Percentiles rank a stretch among this genome's conserved stretches.
These are phyloP conservation scores for Solanum chilense DNA, from an alignment of 257 asterid species.

Conservation along the genomic window DNA sequence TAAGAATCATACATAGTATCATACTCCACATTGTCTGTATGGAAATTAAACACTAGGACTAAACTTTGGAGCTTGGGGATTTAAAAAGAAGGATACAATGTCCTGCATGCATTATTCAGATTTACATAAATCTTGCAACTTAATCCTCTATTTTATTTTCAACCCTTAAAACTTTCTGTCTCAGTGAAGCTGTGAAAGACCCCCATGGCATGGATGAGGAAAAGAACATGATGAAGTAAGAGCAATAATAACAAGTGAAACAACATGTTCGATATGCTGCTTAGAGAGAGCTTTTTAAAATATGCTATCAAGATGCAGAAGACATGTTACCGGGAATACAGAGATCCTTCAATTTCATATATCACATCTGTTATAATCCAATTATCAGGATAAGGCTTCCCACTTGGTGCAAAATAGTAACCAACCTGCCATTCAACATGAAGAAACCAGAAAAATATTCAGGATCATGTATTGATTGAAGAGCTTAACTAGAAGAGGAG, in stretches of 20 bases:
- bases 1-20: background rate
- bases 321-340: conserved; percentile 67
- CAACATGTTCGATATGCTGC: background rate
- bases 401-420: conserved; percentile 97
- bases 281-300: background rate
- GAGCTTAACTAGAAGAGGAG: background rate
- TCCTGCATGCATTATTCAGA: background rate
- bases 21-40: background rate
- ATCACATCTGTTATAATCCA: conserved; percentile 91
- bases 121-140: background rate
- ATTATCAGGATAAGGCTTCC: conserved; percentile 99
- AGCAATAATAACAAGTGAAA: background rate
- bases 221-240: background rate
- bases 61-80: background rate
- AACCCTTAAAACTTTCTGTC: background rate
- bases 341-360: conserved; percentile 83
- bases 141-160: background rate
- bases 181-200: background rate
- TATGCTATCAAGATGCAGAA: background rate
- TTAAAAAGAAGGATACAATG: background rate
- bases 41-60: background rate
- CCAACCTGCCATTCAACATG: conserved; percentile 66
- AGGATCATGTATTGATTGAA: background rate
- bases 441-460: conserved; percentile 10
- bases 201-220: background rate